These are phyloP conservation scores for Colletotrichum tofieldiae DNA, from an alignment of 2,329 filamentous ascomycete genomes.

Conservation along the genomic window DNA sequence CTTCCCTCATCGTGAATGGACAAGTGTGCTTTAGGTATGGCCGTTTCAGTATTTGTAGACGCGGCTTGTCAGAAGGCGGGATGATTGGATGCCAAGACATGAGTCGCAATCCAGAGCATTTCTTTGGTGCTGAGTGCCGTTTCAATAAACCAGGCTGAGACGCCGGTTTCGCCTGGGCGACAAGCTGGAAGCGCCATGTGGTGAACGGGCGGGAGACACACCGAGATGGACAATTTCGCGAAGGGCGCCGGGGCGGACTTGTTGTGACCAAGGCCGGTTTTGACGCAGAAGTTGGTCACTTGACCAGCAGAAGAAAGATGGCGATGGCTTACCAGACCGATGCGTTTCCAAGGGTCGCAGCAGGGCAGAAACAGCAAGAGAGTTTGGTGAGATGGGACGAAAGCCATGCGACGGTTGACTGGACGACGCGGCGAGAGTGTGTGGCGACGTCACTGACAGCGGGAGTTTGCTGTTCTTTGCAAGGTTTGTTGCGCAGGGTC, in stretches of 20 bases:
- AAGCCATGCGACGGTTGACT: constrained; percentile 34
- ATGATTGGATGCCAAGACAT: background rate
- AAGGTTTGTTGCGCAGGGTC: constrained; percentile 24
- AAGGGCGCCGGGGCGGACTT: background rate
- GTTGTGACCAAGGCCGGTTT: background rate
- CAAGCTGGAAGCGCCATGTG: background rate
- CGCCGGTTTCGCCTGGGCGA: constrained; percentile 23
- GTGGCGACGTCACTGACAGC: constrained; percentile 34
- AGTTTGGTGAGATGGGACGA: constrained; percentile 38
- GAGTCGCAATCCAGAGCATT: background rate
- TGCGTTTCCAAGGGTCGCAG: background rate
- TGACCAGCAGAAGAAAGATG: background rate
- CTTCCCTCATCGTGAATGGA: background rate
- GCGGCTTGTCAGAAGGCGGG: background rate
- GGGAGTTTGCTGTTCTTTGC: constrained; percentile 39
- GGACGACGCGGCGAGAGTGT: constrained; percentile 23
- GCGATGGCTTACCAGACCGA: background rate
- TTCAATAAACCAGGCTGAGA: constrained; percentile 30
- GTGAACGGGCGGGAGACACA: background rate
- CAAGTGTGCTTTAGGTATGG: background rate
- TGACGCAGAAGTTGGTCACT: background rate
- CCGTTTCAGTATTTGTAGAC: constrained; percentile 4
- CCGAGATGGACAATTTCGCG: background rate
- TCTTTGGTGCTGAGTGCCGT: background rate
- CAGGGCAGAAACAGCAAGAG: background rate